phyloP scores from a whole-genome alignment of 2,329 filamentous ascomycete genomes.

The Albifimbria verrucaria region DNA sequence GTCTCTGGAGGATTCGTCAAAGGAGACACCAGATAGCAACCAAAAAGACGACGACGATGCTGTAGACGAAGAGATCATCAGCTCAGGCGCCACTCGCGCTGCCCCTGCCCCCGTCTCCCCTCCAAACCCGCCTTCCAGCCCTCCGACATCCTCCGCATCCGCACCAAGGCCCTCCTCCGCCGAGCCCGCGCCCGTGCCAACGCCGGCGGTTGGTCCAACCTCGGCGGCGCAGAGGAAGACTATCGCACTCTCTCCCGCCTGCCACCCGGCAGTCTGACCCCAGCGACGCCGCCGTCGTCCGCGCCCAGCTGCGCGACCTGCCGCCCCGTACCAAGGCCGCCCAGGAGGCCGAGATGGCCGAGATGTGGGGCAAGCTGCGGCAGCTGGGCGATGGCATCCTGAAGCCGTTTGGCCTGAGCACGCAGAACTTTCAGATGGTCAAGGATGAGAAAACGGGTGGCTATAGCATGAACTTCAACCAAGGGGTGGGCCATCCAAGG shows the following conservation, averaged over 20 bases:
- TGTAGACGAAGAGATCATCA: conserved; percentile 57
- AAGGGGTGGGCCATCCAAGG: conserved; percentile 20
- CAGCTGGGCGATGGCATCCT: conserved; percentile 87
- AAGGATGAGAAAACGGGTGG: conserved; percentile 87
- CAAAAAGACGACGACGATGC: conserved; percentile 39
- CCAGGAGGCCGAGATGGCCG: conserved; percentile 82
- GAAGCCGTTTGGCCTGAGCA: conserved; percentile 90
- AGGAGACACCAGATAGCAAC: conserved; percentile 20
- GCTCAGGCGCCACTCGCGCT: conserved; percentile 52
- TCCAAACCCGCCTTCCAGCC: conserved; percentile 18
- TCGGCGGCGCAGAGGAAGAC: conserved; percentile 76
- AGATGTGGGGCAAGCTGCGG: conserved; percentile 98
- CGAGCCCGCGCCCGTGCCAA: conserved; percentile 71
- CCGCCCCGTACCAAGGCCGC: conserved; percentile 70
- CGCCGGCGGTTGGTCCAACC: conserved; percentile 72
- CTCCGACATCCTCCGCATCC: conserved; percentile 71
- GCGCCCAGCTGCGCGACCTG: conserved; percentile 61
- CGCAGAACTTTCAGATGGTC: conserved; percentile 90
- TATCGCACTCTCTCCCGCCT: conserved; percentile 65
- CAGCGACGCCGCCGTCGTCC: conserved; percentile 65
- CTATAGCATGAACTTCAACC: conserved; percentile 87
- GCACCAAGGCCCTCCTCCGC: conserved; percentile 78
- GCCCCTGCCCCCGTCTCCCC: conserved; percentile 30
- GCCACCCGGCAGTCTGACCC: conserved; percentile 44
- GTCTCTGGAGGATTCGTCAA: no score